phyloP scores from a whole-genome alignment of 164 flowering plant species.

The Liriodendron chinense region DNA sequence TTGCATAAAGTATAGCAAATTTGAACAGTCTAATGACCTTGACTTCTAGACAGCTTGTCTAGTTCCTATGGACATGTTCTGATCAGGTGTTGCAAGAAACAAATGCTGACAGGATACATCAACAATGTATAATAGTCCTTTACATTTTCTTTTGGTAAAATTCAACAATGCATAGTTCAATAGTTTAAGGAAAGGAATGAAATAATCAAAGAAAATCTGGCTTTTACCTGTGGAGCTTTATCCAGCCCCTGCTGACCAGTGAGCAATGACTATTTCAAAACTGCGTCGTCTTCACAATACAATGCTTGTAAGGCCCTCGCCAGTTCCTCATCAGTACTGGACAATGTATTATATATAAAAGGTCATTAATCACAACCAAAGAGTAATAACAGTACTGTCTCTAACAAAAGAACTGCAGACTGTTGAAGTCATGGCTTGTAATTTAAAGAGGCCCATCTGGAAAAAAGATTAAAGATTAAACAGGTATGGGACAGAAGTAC shows the following conservation, averaged over 20 bases:
- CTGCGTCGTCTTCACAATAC: too few species aligned
- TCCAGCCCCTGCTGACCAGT: conserved; percentile 52
- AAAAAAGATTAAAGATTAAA: not conserved
- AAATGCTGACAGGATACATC: too few species aligned
- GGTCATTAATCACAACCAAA: too few species aligned
- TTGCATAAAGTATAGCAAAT: too few species aligned
- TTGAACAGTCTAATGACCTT: too few species aligned
- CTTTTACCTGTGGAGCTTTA: conserved; percentile 78
- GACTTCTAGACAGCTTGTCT: too few species aligned
- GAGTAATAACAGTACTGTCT: not conserved
- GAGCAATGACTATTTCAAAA: conserved; percentile 40
- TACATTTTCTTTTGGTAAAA: too few species aligned
- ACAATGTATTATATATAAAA: not conserved
- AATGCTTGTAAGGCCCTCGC: conserved; percentile 76
- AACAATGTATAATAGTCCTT: too few species aligned
- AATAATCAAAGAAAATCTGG: not conserved
- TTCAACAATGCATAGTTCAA: too few species aligned
- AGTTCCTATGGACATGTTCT: too few species aligned
- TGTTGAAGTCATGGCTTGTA: not conserved
- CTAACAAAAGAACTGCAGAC: not conserved
- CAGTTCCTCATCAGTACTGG: conserved; percentile 84
- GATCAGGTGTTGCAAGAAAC: too few species aligned
- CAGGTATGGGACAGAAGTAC: not conserved
- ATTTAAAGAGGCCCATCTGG: not conserved
- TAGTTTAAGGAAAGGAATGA: not conserved